Evolutionary conservation across 345 rosid species (phyloP).

Genomic region (Populus nigra): DNA sequence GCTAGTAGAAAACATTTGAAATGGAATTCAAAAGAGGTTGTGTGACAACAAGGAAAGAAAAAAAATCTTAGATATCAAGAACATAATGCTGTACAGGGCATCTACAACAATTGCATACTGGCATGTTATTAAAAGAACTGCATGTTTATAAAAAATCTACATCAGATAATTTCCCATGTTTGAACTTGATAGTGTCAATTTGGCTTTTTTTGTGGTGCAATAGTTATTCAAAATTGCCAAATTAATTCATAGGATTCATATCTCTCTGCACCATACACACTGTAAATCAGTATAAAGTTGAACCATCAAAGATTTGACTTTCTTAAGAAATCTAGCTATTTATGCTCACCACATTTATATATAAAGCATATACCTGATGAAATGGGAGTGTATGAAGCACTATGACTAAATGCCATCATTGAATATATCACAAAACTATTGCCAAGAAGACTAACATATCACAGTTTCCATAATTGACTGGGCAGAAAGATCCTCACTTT

Average conservation of each 20-base stretch:
- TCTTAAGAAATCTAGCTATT: not conserved
- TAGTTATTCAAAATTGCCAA: conserved; percentile 1
- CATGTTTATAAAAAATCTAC: not conserved
- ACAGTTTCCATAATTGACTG: not conserved
- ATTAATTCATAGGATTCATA: not conserved
- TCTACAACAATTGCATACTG: not conserved
- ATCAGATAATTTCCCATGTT: not conserved
- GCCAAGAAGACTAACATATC: not conserved
- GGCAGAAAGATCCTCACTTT: conserved; percentile 46
- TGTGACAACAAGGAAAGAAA: not conserved
- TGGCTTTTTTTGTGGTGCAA: not conserved
- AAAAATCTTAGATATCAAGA: not conserved
- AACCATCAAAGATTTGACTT: not conserved
- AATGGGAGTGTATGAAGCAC: not conserved
- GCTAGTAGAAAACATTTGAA: not conserved
- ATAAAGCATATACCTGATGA: not conserved
- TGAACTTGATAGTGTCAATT: not conserved
- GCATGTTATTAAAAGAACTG: not conserved
- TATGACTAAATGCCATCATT: not conserved
- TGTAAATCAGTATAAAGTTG: not conserved
- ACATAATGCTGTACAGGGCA: not conserved
- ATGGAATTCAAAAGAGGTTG: not conserved
- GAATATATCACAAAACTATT: not conserved
- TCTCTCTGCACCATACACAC: not conserved
- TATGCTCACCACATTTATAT: not conserved